phyloP scores from a whole-genome alignment of 208 protist genomes.

The Kentomonas sorsogonicus region DNA sequence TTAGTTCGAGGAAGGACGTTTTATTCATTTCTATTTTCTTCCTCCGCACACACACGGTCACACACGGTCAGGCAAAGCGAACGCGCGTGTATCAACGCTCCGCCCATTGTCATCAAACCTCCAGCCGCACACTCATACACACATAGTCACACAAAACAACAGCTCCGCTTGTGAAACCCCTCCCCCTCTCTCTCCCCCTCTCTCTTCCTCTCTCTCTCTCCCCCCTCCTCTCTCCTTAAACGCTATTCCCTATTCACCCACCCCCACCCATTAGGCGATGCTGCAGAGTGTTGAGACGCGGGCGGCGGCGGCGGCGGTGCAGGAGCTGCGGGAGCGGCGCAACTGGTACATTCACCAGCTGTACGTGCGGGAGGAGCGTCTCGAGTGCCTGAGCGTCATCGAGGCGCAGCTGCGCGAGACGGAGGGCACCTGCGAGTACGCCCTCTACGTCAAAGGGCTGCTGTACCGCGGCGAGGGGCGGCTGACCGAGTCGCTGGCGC shows the following conservation, averaged over 20 bases:
- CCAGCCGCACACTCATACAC: too few species aligned
- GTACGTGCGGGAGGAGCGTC: slow-evolving; percentile 88
- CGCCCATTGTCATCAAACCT: too few species aligned
- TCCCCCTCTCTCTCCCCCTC: too few species aligned
- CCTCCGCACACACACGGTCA: too few species aligned
- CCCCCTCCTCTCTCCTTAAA: background rate
- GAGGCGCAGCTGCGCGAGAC: slow-evolving; percentile 82
- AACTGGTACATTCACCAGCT: slow-evolving; percentile 94
- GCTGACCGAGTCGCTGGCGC: slow-evolving; percentile 91
- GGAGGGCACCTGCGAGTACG: slow-evolving; percentile 83
- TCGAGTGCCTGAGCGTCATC: slow-evolving; percentile 80
- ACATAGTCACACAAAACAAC: too few species aligned
- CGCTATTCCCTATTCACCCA: background rate
- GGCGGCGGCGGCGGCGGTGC: slow-evolving; percentile 13
- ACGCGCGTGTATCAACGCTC: too few species aligned
- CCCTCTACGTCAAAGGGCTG: slow-evolving; percentile 90
- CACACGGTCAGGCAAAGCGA: too few species aligned
- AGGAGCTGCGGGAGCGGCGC: slow-evolving; percentile 64
- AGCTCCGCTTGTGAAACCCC: too few species aligned
- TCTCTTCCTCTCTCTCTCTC: slow-evolving; percentile 7
- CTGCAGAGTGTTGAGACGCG: too few species aligned
- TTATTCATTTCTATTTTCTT: too few species aligned
- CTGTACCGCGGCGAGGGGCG: slow-evolving; percentile 88
- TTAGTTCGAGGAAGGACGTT: too few species aligned
- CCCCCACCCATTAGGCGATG: background rate